Evolutionary conservation across 768 basidiomycete species (phyloP).

Genomic region (Rhizopogon vulgaris): DNA sequence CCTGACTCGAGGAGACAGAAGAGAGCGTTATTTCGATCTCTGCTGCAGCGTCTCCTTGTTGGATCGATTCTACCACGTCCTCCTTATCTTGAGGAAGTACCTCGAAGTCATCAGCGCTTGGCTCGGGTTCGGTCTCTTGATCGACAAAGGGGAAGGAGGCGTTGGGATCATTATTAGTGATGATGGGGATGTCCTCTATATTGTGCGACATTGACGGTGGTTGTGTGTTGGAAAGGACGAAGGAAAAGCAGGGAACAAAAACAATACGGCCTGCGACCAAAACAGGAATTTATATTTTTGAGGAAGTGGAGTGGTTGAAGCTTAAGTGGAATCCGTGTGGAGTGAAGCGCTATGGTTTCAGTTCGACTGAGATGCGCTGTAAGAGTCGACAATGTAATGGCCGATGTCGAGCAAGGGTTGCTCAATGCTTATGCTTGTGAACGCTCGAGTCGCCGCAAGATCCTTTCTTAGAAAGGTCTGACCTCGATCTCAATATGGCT

Average conservation of each 20-base stretch:
- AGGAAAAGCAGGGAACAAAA: constrained; percentile 17
- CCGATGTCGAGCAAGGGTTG: no score
- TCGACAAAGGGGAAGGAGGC: constrained; percentile 29
- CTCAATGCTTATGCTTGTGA: no score
- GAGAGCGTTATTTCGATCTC: constrained; percentile 6
- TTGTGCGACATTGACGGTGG: constrained; percentile 21
- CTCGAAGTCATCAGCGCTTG: constrained; percentile 38
- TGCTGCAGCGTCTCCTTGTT: constrained; percentile 8
- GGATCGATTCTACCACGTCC: constrained; percentile 8
- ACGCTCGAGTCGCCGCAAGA: no score
- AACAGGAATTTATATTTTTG: neutral
- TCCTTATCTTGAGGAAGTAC: constrained; percentile 7
- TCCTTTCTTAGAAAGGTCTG: no score
- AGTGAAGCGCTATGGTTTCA: no score
- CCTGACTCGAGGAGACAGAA: constrained; percentile 17
- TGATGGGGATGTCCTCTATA: constrained; percentile 12
- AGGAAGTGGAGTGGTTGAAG: no score
- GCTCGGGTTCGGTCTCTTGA: constrained; percentile 58
- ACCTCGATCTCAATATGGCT: no score
- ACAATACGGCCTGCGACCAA: constrained; percentile 18
- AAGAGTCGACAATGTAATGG: no score
- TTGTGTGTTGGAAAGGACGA: constrained; percentile 21
- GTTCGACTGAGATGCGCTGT: no score
- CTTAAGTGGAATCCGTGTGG: no score
- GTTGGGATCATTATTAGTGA: constrained; percentile 14